Evolutionary conservation across 169 alveolate species (phyloP), one percentile per base, ranked within the genome.

Genomic region (Theileria orientalis): DNA sequence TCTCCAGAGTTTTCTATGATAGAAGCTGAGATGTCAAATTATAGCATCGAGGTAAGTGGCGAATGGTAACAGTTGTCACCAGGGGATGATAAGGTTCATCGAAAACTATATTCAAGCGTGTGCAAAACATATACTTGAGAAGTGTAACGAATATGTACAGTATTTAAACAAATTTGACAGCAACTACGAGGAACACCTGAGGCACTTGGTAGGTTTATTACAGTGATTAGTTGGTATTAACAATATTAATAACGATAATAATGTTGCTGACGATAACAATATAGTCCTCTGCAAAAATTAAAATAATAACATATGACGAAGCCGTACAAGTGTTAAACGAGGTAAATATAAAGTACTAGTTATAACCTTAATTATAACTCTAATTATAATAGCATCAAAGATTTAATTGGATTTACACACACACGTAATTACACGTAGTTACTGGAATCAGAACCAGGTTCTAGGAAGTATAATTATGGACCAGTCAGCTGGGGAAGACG

Each of bases 1-100:
- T 87, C 96, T 56, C 97, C 99, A 30, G 99, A 98, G 87, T 98
- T 98, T 87, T 97, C 99, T 98, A 98, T 98, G 99, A 92, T 98
- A 63, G 99, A 98, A 83, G 99, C 99, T 3, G 99, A 98, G 90
- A 40, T 62, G 69, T 30, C 41, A 16, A 78, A 74, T 25, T 63
- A 35, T 9, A 52, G 60, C 3, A 27, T 74, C 90, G 51, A 87
- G 98, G 92, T 82, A 95, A n/a, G 90, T 92, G 97, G 93, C 42
- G 67, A n/a, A 25, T 64, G n/a, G 13, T 30, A 44, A 5, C 11
- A 27, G 1, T 5, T 19, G 30, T 30, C 63, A 25, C 0, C 47
- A 85, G 86, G 88, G 87, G 21, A 82, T 90, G 40, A 79, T 87
- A 25, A 35, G 30, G 0, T n/a, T 72, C 27, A 69, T 91, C 0